phyloP scores from a whole-genome alignment of 148 eudicot species.

The Talinum fruticosum region DNA sequence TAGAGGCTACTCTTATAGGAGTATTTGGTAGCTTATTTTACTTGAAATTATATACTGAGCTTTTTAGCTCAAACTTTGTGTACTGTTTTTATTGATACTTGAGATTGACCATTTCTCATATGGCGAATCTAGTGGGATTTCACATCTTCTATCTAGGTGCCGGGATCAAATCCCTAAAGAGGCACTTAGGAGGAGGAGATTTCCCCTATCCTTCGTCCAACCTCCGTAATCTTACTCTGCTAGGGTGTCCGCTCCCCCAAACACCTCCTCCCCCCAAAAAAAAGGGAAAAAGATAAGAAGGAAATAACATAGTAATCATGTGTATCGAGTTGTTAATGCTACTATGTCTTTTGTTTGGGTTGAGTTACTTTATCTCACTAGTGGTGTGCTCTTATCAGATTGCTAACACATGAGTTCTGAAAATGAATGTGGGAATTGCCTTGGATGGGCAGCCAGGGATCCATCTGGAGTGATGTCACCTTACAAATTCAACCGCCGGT shows the following conservation, averaged over 20 bases:
- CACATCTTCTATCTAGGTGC: neutral
- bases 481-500: conserved; percentile 70
- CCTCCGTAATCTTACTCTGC: too few species aligned
- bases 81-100: neutral
- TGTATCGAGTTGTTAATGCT: neutral
- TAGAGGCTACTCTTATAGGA: neutral
- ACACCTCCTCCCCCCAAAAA: neutral
- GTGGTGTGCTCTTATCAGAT: conserved; percentile 11
- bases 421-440: conserved; percentile 42
- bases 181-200: neutral
- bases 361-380: neutral
- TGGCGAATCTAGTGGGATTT: neutral
- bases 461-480: conserved; percentile 81
- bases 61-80: neutral
- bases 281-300: neutral
- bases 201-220: neutral
- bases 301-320: neutral
- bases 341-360: neutral
- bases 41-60: neutral
- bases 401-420: conserved; percentile 32
- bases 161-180: neutral
- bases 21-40: neutral
- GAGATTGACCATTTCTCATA: neutral
- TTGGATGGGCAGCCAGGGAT: conserved; percentile 81
- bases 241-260: too few species aligned